Evolutionary conservation across 2,329 filamentous ascomycete species (phyloP).

Genomic region (Aciculosporium take): DNA sequence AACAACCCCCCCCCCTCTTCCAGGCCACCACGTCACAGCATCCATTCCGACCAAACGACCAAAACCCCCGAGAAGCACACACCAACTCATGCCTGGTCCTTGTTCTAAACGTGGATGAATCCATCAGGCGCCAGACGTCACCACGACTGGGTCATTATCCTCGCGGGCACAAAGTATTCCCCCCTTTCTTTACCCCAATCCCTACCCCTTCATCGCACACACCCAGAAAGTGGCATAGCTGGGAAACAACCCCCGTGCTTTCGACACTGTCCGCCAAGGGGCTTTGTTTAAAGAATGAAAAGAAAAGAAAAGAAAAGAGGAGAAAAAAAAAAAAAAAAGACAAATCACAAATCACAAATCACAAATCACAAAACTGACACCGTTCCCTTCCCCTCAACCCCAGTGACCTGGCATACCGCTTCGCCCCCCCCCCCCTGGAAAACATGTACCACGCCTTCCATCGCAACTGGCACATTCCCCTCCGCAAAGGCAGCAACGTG

Average conservation of each 20-base stretch:
- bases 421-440: slow-evolving; percentile 18
- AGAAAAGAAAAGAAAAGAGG: no score
- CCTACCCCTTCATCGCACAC: not conserved
- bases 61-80: no score
- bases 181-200: not conserved
- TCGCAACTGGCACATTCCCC: slow-evolving; percentile 34
- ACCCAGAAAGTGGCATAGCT: not conserved
- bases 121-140: slow-evolving; percentile 13
- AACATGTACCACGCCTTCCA: slow-evolving; percentile 35
- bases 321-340: no score
- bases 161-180: slow-evolving; percentile 47
- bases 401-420: slow-evolving; percentile 35
- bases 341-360: not conserved
- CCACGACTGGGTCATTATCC: slow-evolving; percentile 48
- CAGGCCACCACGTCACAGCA: no score
- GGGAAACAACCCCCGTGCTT: not conserved
- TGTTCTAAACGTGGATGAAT: no score
- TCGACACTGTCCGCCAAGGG: no score
- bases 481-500: slow-evolving; percentile 37
- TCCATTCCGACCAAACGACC: no score
- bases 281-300: no score
- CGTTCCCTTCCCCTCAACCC: not conserved
- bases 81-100: no score
- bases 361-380: not conserved
- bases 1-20: no score